Percentiles rank a stretch among this genome's conserved stretches.
Evolutionary conservation across 495 filamentous ascomycete species (phyloP).

Genomic region (Cercophora samala): DNA sequence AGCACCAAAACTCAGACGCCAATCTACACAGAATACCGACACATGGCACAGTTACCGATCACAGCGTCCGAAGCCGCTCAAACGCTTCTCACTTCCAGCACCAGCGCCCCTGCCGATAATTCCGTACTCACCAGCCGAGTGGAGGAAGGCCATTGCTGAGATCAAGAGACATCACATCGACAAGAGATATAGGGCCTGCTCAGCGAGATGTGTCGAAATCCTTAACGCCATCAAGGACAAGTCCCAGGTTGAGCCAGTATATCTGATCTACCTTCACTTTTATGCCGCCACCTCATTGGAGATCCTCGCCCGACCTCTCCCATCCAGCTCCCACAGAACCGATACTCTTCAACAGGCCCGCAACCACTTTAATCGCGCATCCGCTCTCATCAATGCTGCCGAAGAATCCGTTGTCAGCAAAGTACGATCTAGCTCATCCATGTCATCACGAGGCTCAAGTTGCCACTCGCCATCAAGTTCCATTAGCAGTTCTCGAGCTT

Average conservation of each 20-base stretch:
- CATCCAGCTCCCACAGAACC: slow-evolving; percentile 41
- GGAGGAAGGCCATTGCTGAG: slow-evolving; percentile 43
- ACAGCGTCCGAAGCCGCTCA: slow-evolving; percentile 11
- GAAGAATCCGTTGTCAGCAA: slow-evolving; percentile 37
- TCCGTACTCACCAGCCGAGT: slow-evolving; percentile 37
- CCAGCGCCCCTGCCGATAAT: slow-evolving; percentile 24
- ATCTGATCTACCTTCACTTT: slow-evolving; percentile 53
- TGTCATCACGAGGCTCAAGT: slow-evolving; percentile 39
- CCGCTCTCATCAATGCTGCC: slow-evolving; percentile 39
- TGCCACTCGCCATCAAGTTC: slow-evolving; percentile 46
- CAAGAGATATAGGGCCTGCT: slow-evolving; percentile 46
- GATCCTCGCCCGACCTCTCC: slow-evolving; percentile 48
- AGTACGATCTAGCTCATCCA: slow-evolving; percentile 33
- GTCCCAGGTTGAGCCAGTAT: slow-evolving; percentile 43
- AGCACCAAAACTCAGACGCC: slow-evolving; percentile 7
- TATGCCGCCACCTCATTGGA: slow-evolving; percentile 53
- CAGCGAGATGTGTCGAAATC: slow-evolving; percentile 45
- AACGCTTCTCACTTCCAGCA: slow-evolving; percentile 24
- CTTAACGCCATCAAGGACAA: slow-evolving; percentile 43
- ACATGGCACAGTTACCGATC: slow-evolving; percentile 11
- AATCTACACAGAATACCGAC: slow-evolving; percentile 10
- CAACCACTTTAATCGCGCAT: slow-evolving; percentile 45
- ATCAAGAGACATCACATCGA: slow-evolving; percentile 46
- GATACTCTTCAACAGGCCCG: slow-evolving; percentile 48
- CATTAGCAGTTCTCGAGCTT: slow-evolving; percentile 40